Percentiles rank a stretch among this genome's conserved stretches.
These are phyloP conservation scores for Dendrostoma leiphaemia DNA, from an alignment of 2,329 filamentous ascomycete genomes.

Conservation along the genomic window DNA sequence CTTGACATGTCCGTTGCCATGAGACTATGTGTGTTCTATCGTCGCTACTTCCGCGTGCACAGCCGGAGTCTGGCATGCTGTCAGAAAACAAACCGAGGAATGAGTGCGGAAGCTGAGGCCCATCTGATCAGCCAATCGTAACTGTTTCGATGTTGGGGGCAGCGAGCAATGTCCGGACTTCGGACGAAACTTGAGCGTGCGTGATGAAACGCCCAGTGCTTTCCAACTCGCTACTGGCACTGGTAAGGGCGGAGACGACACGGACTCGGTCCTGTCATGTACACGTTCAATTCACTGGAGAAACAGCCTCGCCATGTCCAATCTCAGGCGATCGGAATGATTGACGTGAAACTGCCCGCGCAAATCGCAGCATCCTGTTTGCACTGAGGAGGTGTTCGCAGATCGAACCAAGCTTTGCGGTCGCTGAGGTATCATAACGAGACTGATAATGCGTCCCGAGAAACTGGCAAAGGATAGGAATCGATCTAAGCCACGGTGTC, in stretches of 20 bases:
- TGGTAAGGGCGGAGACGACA: no score
- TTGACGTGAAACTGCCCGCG: neutral
- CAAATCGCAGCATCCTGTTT: neutral
- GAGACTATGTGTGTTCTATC: neutral
- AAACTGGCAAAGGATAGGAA: neutral
- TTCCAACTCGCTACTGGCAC: neutral
- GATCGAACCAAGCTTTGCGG: neutral
- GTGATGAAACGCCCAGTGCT: constrained; percentile 11
- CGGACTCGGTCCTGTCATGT: no score
- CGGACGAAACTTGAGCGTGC: constrained; percentile 8
- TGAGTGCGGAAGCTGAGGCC: constrained; percentile 3
- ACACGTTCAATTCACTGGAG: no score
- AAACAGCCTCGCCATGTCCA: neutral
- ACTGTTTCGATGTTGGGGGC: constrained; percentile 2
- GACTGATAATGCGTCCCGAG: neutral
- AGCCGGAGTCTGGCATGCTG: constrained; percentile 1
- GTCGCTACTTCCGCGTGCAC: neutral
- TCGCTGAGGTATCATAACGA: neutral
- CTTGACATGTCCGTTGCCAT: neutral
- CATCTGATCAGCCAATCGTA: constrained; percentile 16
- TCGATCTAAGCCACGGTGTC: neutral
- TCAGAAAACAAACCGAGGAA: neutral
- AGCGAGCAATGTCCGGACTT: constrained; percentile 2
- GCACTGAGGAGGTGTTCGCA: neutral
- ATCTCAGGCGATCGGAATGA: neutral